phyloP scores from a whole-genome alignment of 148 eudicot species.

The Spergularia marina region DNA sequence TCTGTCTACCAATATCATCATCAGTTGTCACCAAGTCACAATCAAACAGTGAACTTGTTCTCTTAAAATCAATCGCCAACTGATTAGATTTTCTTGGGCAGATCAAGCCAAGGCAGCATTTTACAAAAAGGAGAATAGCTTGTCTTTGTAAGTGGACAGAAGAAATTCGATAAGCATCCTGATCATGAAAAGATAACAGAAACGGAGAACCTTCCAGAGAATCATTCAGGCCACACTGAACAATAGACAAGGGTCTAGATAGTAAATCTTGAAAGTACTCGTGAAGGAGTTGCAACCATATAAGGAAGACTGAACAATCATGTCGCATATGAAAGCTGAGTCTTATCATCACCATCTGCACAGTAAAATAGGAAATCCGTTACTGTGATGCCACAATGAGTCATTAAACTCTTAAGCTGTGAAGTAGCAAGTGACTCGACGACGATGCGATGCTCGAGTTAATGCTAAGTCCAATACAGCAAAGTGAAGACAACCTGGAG shows the following conservation, averaged over 20 bases:
- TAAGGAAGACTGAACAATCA: slow-evolving; percentile 32
- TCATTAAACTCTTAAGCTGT: background rate
- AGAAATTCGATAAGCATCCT: slow-evolving; percentile 26
- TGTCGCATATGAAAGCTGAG: slow-evolving; percentile 44
- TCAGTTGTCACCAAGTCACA: slow-evolving; percentile 25
- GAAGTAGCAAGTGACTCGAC: background rate
- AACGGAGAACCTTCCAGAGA: slow-evolving; percentile 75
- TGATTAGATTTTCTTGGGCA: slow-evolving; percentile 27
- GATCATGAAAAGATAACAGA: slow-evolving; percentile 30
- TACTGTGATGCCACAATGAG: background rate
- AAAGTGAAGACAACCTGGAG: background rate
- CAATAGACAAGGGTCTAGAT: slow-evolving; percentile 39
- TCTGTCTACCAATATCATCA: slow-evolving; percentile 32
- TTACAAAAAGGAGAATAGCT: slow-evolving; percentile 62
- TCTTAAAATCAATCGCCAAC: slow-evolving; percentile 33
- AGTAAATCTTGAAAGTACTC: slow-evolving; percentile 61
- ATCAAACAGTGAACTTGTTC: slow-evolving; percentile 22
- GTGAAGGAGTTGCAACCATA: slow-evolving; percentile 62
- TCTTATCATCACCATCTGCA: slow-evolving; percentile 81
- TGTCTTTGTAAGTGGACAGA: slow-evolving; percentile 66
- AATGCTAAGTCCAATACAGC: background rate
- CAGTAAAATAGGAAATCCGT: background rate
- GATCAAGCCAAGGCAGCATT: slow-evolving; percentile 57
- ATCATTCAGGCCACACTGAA: slow-evolving; percentile 34
- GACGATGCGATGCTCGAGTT: no score